phyloP scores from a whole-genome alignment of 768 basidiomycete genomes.

The Suillus weaverae region DNA sequence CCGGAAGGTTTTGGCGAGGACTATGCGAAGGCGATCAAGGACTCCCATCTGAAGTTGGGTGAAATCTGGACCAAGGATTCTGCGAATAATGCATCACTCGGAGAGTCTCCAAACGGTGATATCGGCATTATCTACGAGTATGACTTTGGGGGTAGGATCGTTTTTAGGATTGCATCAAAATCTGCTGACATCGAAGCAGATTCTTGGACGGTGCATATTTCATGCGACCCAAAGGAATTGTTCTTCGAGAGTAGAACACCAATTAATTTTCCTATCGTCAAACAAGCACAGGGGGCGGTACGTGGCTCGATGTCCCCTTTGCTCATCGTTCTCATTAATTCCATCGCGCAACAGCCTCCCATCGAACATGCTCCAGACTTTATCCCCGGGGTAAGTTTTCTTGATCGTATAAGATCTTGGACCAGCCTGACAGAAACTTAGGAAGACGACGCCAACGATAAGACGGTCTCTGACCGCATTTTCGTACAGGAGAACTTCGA shows the following conservation, averaged over 20 bases:
- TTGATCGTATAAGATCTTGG: neutral
- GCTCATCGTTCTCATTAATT: neutral
- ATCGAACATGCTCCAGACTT: slow-evolving; percentile 20
- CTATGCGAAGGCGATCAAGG: slow-evolving; percentile 19
- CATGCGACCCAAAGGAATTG: slow-evolving; percentile 16
- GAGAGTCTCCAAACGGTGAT: slow-evolving; percentile 23
- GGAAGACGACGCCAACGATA: slow-evolving; percentile 26
- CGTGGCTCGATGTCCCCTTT: neutral
- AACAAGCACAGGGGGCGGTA: slow-evolving; percentile 24
- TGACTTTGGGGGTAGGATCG: slow-evolving; percentile 16
- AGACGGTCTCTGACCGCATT: slow-evolving; percentile 19
- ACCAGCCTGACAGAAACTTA: slow-evolving; percentile 9
- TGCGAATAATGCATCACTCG: slow-evolving; percentile 23
- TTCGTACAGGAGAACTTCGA: slow-evolving; percentile 23
- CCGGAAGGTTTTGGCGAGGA: slow-evolving; percentile 7
- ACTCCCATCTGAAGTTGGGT: slow-evolving; percentile 20
- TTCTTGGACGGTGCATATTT: slow-evolving; percentile 30
- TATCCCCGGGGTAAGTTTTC: slow-evolving; percentile 5
- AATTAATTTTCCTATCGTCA: slow-evolving; percentile 21
- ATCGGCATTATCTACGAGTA: slow-evolving; percentile 29
- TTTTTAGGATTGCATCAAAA: neutral
- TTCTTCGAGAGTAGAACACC: slow-evolving; percentile 15
- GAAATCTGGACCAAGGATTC: slow-evolving; percentile 26
- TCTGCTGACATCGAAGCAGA: slow-evolving; percentile 13
- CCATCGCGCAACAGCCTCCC: slow-evolving; percentile 16